Percentiles rank a stretch among this genome's conserved stretches.
These are phyloP conservation scores for Citrus hindsii DNA, from an alignment of 345 rosid genomes.

Conservation along the genomic window DNA sequence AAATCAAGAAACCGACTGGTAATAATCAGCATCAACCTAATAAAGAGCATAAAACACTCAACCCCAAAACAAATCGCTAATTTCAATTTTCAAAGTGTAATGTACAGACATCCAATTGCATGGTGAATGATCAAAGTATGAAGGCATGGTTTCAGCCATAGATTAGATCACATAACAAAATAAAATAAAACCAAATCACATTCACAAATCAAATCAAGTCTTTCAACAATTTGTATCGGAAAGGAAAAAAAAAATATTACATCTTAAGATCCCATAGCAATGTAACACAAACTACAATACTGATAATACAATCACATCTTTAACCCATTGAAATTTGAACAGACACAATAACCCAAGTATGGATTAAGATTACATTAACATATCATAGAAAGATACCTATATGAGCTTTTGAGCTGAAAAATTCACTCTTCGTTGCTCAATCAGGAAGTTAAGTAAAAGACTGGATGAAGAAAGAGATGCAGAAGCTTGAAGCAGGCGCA, in stretches of 20 bases:
- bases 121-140: neutral
- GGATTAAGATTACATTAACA: neutral
- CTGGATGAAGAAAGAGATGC: constrained; percentile 47
- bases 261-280: neutral
- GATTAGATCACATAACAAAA: neutral
- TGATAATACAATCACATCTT: neutral
- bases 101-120: neutral
- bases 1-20: too few relatives aligned
- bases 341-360: neutral
- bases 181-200: neutral
- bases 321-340: too few relatives aligned
- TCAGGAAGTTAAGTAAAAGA: constrained; percentile 41
- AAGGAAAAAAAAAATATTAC: neutral
- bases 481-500: constrained; percentile 63
- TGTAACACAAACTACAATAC: neutral
- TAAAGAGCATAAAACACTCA: neutral
- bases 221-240: neutral
- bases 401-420: neutral
- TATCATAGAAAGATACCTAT: neutral
- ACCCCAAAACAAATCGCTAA: neutral
- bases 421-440: neutral
- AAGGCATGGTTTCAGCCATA: neutral
- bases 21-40: neutral
- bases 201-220: neutral
- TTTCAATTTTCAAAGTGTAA: neutral